A percentile compares a stretch with the other conserved stretches of the same genome.
Conservation (phyloP, 2,329 filamentous ascomycete species). For the Allantophomopsis cytisporea region DNA sequence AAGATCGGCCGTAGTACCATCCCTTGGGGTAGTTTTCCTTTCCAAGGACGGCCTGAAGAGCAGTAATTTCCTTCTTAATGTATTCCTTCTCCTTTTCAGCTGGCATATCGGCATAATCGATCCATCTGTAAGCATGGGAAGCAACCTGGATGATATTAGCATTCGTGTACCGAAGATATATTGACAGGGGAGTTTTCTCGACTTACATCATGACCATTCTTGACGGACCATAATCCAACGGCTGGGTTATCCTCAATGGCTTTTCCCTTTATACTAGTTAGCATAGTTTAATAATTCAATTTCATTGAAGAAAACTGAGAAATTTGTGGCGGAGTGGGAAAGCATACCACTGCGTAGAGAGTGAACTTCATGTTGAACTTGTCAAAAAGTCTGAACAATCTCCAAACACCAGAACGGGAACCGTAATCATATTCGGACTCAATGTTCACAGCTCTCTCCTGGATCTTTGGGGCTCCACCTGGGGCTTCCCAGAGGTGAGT, state of each 20-base stretch:
- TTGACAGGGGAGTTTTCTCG: no score
- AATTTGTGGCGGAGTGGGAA: no score
- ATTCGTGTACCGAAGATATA: no score
- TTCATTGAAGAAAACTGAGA: no score
- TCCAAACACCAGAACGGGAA: slow-evolving; percentile 20
- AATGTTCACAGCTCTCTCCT: slow-evolving; percentile 10
- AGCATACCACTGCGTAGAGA: slow-evolving; percentile 18
- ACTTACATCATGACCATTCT: slow-evolving; percentile 24
- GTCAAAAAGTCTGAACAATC: slow-evolving; percentile 23
- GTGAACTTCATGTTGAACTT: slow-evolving; percentile 26
- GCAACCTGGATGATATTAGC: slow-evolving; percentile 5
- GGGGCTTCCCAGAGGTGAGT: slow-evolving; percentile 21
- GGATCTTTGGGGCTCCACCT: slow-evolving; percentile 2
- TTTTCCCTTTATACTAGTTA: slow-evolving; percentile 7
- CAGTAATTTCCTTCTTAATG: slow-evolving; percentile 18
- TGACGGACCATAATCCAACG: slow-evolving; percentile 23
- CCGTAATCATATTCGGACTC: slow-evolving; percentile 20
- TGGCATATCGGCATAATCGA: slow-evolving; percentile 23
- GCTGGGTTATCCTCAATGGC: slow-evolving; percentile 24
- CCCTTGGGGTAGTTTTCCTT: slow-evolving; percentile 19
- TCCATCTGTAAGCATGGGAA: slow-evolving; percentile 26
- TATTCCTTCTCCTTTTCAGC: slow-evolving; percentile 21
- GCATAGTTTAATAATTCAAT: no score
- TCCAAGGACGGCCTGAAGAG: slow-evolving; percentile 13
- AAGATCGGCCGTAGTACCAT: slow-evolving; percentile 19